Evolutionary conservation across 176 grass and related monocot species (phyloP), one percentile per base, ranked within the genome.

Genomic region (Chloris gayana): DNA sequence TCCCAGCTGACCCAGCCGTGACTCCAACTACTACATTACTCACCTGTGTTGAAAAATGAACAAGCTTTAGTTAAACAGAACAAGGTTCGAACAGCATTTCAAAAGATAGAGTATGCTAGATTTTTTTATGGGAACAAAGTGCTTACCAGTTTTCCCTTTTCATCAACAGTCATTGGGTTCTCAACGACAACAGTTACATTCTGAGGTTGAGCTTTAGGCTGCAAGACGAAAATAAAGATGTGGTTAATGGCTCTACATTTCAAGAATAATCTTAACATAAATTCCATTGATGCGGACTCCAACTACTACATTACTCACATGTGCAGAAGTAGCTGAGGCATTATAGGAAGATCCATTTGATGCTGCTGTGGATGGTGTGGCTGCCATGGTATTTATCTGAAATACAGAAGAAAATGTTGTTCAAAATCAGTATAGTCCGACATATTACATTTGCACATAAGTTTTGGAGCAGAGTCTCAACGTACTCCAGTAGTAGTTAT

Each of bases 171-270:
- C 95, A 86, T 93, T 57, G 95, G 95, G 46, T 98, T 98, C 77
- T 98, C 95, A 2, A 98, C 95, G 69, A 98, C 95, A 78, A 98
- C 95, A 2, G 92, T 98, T 68, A 92, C 85, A 79, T 85, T 97
- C 62, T 88, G 86, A 12, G 74, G 49, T 72, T 80, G 92, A 81
- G 92, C 59, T 75, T 93, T 53, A 19, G 69, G 90, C 95, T 98
- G 64, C 67, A 81, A 80, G 51, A 85, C 37, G 17, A 64, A 9
- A 89, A 70, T 22, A 45, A 39, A 74, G 56, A 75, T 72, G 73
- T 62, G n/a, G 72, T 74, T 62, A 86, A 80, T 74, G 15, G 70
- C 22, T 76, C 34, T 69, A 67, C n/a, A 56, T 57, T 30, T 33
- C 24, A 63, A 42, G 46, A 85, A 32, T 15, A 33, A 87, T 61